Evolutionary conservation across 768 basidiomycete species (phyloP), one percentile per base, ranked within the genome.

Genomic region (Pleurotus salmoneostramineus): DNA sequence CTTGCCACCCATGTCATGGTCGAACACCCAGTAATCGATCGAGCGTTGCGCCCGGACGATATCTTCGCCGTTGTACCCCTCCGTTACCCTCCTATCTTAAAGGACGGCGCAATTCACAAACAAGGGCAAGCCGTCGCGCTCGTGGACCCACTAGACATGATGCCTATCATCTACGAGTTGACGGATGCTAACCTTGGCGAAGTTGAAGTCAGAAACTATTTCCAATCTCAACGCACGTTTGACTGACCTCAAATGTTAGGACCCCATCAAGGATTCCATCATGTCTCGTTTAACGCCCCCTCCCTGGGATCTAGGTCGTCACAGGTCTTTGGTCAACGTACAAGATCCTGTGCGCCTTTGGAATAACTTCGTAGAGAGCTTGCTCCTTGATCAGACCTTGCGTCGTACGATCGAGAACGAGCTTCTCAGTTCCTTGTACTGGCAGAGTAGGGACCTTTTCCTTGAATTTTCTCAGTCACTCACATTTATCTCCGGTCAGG

Each of bases 101-200:
- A 70, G 12, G 70, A 66, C 14, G 48, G 62, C 10, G 46, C 58
- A 21, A 27, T 49, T 2, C 68, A 68, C 45, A 71, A 69, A 54
- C 71, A 78, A 60, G 80, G 78, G 15, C 65, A 66, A 10, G 63
- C 67, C 8, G 74, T 83, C 36, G 79, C 76, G 33, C 74, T 83
- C 15, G 67, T 83, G 7, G 82, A 84, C 62, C 83, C 83, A 4
- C 68, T 83, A n/a, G 83, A 84, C 63, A 83, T 84, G 81, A 56
- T 76, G 14, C 78, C 80, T 1, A 70, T 69, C 34, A 64, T 78
- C 31, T 80, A 74, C 58, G 72, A 77, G 42, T 60, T 74, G 14
- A 60, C 61, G n/a, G 57, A 68, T 51, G 51, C 54, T 15, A 10
- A 32, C 32, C 52, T 60, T 31, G 50, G 47, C 6, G 51, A 51